These are phyloP conservation scores for Carnegiea gigantea DNA, from an alignment of 179 eudicot species.

Conservation along the genomic window DNA sequence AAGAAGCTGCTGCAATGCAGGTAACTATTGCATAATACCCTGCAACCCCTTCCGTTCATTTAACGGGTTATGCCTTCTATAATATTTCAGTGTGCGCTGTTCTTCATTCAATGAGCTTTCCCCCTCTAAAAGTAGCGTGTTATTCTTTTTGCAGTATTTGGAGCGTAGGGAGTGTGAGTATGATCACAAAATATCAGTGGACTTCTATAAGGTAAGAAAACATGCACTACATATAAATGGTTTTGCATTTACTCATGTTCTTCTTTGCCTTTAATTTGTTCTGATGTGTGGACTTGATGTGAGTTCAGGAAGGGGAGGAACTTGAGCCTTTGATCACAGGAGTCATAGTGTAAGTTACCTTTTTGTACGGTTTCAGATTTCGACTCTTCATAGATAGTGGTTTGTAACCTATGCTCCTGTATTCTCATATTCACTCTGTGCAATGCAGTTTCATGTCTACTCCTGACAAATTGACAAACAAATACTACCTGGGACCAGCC, in stretches of 20 bases:
- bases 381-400: neutral
- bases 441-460: slow-evolving; percentile 75
- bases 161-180: slow-evolving; percentile 93
- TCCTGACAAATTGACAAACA: slow-evolving; percentile 67
- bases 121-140: neutral
- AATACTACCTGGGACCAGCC: slow-evolving; percentile 91
- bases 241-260: neutral
- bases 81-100: neutral
- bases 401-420: neutral
- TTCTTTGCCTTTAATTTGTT: neutral
- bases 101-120: neutral
- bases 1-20: slow-evolving; percentile 78
- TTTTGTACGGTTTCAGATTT: neutral
- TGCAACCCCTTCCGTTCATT: neutral
- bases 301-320: slow-evolving; percentile 71
- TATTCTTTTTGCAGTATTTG: slow-evolving; percentile 55
- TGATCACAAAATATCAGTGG: slow-evolving; percentile 63
- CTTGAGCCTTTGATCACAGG: slow-evolving; percentile 55
- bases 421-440: slow-evolving; percentile 10
- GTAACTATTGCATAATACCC: slow-evolving; percentile 29
- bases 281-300: slow-evolving; percentile 16
- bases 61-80: neutral
- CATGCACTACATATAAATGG: neutral
- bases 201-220: slow-evolving; percentile 70
- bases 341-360: slow-evolving; percentile 65